phyloP scores from a whole-genome alignment of 2,329 filamentous ascomycete species.

The Lachnellula subtilissima region DNA sequence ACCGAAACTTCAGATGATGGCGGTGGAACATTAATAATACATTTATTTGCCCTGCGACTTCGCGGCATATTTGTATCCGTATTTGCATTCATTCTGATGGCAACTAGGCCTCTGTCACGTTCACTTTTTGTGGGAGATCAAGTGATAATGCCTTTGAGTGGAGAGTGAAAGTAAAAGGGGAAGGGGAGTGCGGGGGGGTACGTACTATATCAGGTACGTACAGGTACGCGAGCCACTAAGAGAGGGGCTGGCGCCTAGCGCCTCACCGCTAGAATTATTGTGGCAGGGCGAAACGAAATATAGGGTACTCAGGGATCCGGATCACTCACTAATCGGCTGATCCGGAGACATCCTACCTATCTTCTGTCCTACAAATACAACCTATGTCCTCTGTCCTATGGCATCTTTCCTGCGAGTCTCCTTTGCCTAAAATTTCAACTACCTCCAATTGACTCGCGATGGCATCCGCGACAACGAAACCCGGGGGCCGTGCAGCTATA shows the following conservation, averaged over 20 bases:
- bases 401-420: not conserved
- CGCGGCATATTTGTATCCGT: too few species aligned
- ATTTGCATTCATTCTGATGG: not conserved
- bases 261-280: too few species aligned
- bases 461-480: slow-evolving; percentile 10
- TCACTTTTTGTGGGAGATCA: not conserved
- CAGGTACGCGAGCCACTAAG: not conserved
- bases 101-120: not conserved
- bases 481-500: slow-evolving; percentile 28
- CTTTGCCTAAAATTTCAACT: not conserved
- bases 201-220: not conserved
- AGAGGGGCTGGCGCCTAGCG: not conserved
- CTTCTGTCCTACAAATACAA: too few species aligned
- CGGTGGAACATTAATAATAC: too few species aligned
- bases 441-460: slow-evolving; percentile 1
- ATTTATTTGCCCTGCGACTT: too few species aligned
- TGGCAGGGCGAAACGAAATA: too few species aligned
- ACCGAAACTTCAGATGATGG: not conserved
- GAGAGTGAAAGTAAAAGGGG: not conserved
- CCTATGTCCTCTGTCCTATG: too few species aligned
- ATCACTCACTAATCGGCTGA: too few species aligned
- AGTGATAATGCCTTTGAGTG: not conserved
- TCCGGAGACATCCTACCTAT: too few species aligned
- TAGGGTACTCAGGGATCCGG: too few species aligned
- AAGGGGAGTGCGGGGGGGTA: not conserved